Conservation (phyloP, 2,329 filamentous ascomycete genomes). For the Neocatenulostroma microsporum region DNA sequence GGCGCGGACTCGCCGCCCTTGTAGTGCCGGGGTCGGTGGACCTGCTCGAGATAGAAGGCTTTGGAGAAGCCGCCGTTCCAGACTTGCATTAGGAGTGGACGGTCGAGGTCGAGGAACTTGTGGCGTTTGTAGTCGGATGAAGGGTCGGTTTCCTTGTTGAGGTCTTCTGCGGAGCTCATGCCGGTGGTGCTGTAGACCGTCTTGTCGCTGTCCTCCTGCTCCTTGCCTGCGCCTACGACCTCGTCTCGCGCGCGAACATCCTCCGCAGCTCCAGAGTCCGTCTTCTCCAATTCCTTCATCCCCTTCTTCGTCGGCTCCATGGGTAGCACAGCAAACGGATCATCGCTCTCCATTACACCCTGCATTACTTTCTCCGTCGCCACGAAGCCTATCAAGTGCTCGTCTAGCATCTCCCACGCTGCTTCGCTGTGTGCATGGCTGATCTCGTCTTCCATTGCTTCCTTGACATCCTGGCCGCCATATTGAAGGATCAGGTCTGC, state of each 20-base stretch:
- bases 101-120: conserved; percentile 87
- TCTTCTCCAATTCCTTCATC: conserved; percentile 39
- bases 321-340: conserved; percentile 45
- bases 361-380: conserved; percentile 51
- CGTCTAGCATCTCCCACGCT: conserved; percentile 92
- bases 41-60: conserved; percentile 93
- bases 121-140: conserved; percentile 72
- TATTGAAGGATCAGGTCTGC: conserved; percentile 82
- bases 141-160: conserved; percentile 76
- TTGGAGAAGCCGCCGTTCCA: conserved; percentile 85
- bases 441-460: conserved; percentile 71
- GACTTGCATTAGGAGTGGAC: conserved; percentile 77
- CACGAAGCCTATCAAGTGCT: conserved; percentile 76
- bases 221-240: conserved; percentile 20
- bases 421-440: conserved; percentile 85
- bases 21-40: conserved; percentile 93
- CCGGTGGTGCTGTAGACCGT: conserved; percentile 60
- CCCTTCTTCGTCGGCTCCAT: conserved; percentile 45
- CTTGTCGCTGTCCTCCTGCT: conserved; percentile 21
- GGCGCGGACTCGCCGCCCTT: conserved; percentile 87
- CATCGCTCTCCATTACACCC: conserved; percentile 40
- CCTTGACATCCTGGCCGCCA: conserved; percentile 74
- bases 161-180: conserved; percentile 80
- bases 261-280: conserved; percentile 41
- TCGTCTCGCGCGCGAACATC: conserved; percentile 32